Conservation (phyloP, 306 rosid species). For the Dryas octopetala region DNA sequence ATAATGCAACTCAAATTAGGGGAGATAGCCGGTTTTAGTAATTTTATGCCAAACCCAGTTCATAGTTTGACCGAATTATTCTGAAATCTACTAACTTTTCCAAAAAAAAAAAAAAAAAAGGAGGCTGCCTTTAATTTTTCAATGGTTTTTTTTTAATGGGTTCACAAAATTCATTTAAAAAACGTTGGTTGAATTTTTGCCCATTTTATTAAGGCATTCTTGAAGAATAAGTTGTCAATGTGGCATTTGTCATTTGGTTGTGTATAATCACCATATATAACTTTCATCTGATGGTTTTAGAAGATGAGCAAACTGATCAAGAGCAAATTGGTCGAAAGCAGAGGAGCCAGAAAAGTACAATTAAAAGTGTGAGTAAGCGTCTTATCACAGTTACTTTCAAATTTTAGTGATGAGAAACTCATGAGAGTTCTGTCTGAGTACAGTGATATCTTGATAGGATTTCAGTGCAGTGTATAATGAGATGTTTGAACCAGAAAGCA, state of each 20-base stretch:
- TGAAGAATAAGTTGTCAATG: not conserved
- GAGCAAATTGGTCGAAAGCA: constrained; percentile 41
- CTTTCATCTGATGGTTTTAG: constrained; percentile 45
- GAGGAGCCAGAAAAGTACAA: constrained; percentile 43
- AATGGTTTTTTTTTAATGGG: not conserved
- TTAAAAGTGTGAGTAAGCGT: constrained; percentile 49
- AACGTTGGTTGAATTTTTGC: not conserved
- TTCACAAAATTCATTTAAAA: not conserved
- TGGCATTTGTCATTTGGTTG: not conserved
- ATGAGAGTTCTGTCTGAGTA: not conserved
- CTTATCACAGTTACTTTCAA: not conserved
- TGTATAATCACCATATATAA: not conserved
- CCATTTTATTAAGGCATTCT: not conserved
- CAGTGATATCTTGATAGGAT: not conserved
- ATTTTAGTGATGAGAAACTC: not conserved
- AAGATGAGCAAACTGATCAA: constrained; percentile 50
- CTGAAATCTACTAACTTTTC: not conserved
- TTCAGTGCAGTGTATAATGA: not conserved
- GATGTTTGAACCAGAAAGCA: not conserved
- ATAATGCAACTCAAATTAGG: not conserved
- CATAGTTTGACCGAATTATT: not conserved
- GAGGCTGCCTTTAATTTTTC: not conserved
- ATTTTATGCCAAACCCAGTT: not conserved
- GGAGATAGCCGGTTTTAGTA: not conserved
- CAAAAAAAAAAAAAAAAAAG: too few species aligned